These are phyloP conservation scores for Lolium rigidum DNA, from an alignment of 176 grass and related monocot genomes.

Conservation along the genomic window DNA sequence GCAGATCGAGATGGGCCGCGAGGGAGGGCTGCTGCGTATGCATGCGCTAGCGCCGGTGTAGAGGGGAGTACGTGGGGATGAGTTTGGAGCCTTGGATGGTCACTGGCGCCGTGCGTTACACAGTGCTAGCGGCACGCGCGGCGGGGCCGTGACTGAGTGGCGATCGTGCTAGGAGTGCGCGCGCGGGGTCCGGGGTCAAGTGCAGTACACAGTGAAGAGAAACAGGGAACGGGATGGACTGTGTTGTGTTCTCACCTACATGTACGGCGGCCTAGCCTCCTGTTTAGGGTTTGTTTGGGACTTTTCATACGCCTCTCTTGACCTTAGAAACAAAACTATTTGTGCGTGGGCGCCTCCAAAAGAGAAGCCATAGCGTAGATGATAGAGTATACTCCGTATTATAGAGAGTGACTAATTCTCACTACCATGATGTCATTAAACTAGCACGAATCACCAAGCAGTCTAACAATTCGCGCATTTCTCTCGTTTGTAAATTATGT, in stretches of 20 bases:
- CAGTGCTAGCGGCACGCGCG: slow-evolving; percentile 7
- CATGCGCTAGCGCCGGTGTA: no score
- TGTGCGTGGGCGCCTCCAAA: no score
- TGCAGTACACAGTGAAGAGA: slow-evolving; percentile 7
- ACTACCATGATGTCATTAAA: no score
- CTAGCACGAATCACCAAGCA: no score
- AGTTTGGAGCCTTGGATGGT: background rate
- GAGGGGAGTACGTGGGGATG: no score
- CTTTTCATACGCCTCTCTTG: background rate
- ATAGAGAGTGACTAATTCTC: no score
- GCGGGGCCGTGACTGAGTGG: background rate
- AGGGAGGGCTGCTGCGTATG: background rate
- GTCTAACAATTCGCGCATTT: no score
- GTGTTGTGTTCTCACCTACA: background rate
- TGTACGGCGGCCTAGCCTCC: background rate
- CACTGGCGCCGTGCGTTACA: background rate
- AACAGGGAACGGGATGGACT: background rate
- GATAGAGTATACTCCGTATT: no score
- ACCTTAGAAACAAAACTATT: no score
- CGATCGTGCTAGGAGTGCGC: background rate
- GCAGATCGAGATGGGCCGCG: background rate
- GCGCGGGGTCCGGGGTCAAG: background rate
- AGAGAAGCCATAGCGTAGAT: no score
- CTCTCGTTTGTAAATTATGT: no score
- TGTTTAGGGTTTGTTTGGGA: background rate